These are phyloP conservation scores for Juglanconis juglandina DNA, from an alignment of 2,329 filamentous ascomycete species.

Conservation along the genomic window DNA sequence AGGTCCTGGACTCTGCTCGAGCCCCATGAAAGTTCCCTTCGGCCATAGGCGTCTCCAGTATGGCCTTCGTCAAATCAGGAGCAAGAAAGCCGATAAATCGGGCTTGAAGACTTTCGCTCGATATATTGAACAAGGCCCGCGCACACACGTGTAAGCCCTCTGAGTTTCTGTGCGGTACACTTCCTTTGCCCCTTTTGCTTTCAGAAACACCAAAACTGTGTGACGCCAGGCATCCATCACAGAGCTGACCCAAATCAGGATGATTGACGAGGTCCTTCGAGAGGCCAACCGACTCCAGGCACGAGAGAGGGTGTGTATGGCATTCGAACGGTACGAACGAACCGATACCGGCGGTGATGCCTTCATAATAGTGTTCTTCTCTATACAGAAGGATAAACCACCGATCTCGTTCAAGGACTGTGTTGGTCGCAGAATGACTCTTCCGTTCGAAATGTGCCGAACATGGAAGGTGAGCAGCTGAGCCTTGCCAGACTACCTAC, in stretches of 20 bases:
- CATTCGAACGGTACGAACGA: neutral
- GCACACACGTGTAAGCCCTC: neutral
- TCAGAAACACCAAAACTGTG: neutral
- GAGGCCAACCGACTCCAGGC: constrained; percentile 8
- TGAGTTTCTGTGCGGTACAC: neutral
- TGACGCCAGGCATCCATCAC: neutral
- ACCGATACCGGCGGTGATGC: neutral
- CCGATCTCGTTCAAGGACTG: constrained; percentile 7
- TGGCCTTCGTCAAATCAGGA: constrained; percentile 1
- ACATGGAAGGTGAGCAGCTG: constrained; percentile 2
- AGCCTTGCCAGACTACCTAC: neutral
- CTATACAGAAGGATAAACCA: constrained; percentile 6
- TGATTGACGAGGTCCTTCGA: neutral
- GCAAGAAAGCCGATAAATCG: neutral
- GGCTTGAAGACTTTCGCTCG: neutral
- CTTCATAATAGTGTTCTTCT: constrained; percentile 9
- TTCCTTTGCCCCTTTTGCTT: neutral
- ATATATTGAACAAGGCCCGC: neutral
- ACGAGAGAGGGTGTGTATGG: constrained; percentile 8
- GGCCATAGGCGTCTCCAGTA: constrained; percentile 11
- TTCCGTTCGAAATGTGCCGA: constrained; percentile 6
- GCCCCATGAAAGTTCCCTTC: constrained; percentile 2
- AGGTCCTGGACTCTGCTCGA: neutral
- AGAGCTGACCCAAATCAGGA: neutral
- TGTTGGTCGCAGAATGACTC: neutral